These are phyloP conservation scores for Styphnolobium japonicum DNA, from an alignment of 306 rosid genomes.

Conservation along the genomic window DNA sequence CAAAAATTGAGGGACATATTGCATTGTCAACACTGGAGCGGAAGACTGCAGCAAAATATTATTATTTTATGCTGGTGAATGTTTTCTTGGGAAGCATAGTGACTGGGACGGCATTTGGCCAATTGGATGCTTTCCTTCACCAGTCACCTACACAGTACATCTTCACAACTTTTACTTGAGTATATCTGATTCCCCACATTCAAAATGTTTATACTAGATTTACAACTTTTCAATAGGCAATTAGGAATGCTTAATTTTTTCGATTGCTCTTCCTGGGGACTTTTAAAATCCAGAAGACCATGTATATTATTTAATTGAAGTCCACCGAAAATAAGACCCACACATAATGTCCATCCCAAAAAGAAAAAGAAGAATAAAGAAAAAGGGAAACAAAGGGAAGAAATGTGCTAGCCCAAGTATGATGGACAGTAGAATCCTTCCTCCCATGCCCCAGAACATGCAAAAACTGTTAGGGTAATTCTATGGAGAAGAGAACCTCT, in stretches of 20 bases:
- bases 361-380: neutral
- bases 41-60: constrained; percentile 79
- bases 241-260: neutral
- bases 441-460: neutral
- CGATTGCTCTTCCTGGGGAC: neutral
- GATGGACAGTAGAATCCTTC: neutral
- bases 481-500: neutral
- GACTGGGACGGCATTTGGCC: constrained; percentile 94
- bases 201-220: neutral
- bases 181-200: neutral
- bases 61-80: constrained; percentile 90
- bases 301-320: neutral
- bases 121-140: constrained; percentile 87
- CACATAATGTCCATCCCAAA: neutral
- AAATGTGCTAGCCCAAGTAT: neutral
- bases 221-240: neutral
- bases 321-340: neutral
- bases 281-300: neutral
- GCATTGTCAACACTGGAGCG: constrained; percentile 79
- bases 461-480: neutral
- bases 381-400: neutral
- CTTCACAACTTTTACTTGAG: constrained; percentile 13
- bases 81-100: constrained; percentile 97
- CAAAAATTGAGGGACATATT: constrained; percentile 89
- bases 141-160: constrained; percentile 87